These are phyloP conservation scores for Fusarium sp. DNA, from an alignment of 2,329 filamentous ascomycete species.

Conservation along the genomic window DNA sequence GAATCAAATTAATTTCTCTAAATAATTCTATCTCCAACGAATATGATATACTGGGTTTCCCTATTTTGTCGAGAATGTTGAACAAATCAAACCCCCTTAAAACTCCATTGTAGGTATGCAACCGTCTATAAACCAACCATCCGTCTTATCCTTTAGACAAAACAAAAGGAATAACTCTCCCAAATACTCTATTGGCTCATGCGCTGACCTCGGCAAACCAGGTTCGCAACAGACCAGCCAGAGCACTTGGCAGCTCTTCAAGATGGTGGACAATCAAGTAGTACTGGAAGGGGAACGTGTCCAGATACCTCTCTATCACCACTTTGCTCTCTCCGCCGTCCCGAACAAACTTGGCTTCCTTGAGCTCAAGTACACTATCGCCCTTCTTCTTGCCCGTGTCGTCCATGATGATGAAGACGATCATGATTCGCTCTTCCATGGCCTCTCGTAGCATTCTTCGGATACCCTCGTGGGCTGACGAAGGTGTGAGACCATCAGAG, in stretches of 20 bases:
- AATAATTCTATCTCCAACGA: constrained; percentile 1
- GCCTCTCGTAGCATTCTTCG: constrained; percentile 85
- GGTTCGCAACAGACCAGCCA: constrained; percentile 89
- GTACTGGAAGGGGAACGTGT: constrained; percentile 96
- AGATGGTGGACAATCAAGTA: constrained; percentile 95
- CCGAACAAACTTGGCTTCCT: constrained; percentile 83
- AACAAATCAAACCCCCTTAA: constrained; percentile 3
- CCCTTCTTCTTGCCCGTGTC: constrained; percentile 61
- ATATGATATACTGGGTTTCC: not conserved
- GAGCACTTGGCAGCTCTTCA: constrained; percentile 86
- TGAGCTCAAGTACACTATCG: constrained; percentile 85
- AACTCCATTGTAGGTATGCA: constrained; percentile 30
- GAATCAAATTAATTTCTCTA: constrained; percentile 10
- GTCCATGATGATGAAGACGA: constrained; percentile 98
- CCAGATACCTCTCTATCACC: constrained; percentile 89
- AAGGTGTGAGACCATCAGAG: constrained; percentile 91
- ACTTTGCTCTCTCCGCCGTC: constrained; percentile 74
- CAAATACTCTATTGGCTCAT: constrained; percentile 37
- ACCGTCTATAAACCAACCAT: constrained; percentile 3
- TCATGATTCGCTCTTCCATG: constrained; percentile 94
- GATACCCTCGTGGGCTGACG: constrained; percentile 82
- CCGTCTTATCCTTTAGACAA: not conserved
- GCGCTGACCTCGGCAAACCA: constrained; percentile 86
- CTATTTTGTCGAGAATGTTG: constrained; percentile 2
- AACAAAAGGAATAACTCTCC: constrained; percentile 2